Evolutionary conservation across 169 alveolate genomes (phyloP).

Genomic region (Babesia caballi): DNA sequence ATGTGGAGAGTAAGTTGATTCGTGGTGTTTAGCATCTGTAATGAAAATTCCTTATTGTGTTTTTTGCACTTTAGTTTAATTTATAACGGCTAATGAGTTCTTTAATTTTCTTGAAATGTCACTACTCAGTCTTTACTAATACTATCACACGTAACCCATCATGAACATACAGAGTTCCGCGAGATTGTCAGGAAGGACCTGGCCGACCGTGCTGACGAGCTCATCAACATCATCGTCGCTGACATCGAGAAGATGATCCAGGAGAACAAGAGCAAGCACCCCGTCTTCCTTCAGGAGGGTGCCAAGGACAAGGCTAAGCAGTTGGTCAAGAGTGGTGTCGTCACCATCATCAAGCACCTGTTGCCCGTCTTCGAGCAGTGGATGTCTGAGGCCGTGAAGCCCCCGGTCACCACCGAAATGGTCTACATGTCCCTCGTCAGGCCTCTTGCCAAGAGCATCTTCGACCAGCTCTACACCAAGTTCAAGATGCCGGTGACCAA

Average conservation of each 20-base stretch:
- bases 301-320: slow-evolving; percentile 28
- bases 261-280: slow-evolving; percentile 15
- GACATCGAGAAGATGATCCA: slow-evolving; percentile 43
- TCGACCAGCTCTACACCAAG: slow-evolving; percentile 58
- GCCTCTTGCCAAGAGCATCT: slow-evolving; percentile 58
- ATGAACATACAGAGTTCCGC: slow-evolving; percentile 24
- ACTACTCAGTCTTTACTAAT: no score
- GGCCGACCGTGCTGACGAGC: slow-evolving; percentile 49
- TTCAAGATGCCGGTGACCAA: slow-evolving; percentile 12
- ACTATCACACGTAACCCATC: background rate
- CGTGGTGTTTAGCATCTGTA: no score
- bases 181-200: slow-evolving; percentile 44
- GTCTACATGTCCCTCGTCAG: slow-evolving; percentile 53
- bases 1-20: slow-evolving; percentile 15
- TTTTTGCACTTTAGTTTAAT: no score
- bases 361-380: slow-evolving; percentile 57
- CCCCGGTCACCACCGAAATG: slow-evolving; percentile 52
- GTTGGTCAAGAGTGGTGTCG: slow-evolving; percentile 41
- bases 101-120: no score
- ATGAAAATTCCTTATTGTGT: no score
- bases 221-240: slow-evolving; percentile 49
- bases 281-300: slow-evolving; percentile 13
- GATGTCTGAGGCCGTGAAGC: slow-evolving; percentile 63
- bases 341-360: slow-evolving; percentile 43
- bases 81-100: no score